Evolutionary conservation across 2,329 filamentous ascomycete species (phyloP), one percentile per base, ranked within the genome.

Genomic region (Tothia fuscella): DNA sequence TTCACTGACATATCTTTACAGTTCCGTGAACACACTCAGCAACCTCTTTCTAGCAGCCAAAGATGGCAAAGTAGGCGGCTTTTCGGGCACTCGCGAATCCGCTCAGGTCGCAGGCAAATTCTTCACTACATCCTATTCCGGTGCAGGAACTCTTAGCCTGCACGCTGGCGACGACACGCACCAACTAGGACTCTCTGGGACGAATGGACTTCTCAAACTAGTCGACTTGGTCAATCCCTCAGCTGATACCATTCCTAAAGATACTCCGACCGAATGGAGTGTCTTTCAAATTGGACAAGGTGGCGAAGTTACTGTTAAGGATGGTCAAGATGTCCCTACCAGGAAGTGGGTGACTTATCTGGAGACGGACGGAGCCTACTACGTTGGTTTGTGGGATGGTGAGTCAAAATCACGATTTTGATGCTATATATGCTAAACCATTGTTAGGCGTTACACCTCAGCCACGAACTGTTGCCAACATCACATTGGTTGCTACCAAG

Each of bases 351-450:
- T 41, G 9, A 38, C 19, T 9, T 41, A 21, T 10, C 12, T 38
- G 38, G 38, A 41, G 6, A 38, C 28, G 28, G 38, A 41, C 38
- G 38, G 38, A 16, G 22, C 17, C 13, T 38, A 38, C 31, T 38
- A 41, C 38, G 38, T 41, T 38, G 38, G 38, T 10, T 17, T 39
- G 10, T 41, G 38, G 38, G 38, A 41, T 41, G 38, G 38, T 35
- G 25, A 9, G 38, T 29, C 9, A 9, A 9, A 9, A 9, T n/a
- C 26, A 9, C n/a, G 9, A 9, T 29, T 9, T n/a, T 29, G 9
- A 9, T 29, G 9, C 26, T 29, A 29, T 9, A 29, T 29, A 9
- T 29, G 26, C 26, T 29, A 29, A 29, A 9, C 9, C 9, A n/a
- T 9, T 29, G 9, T 9, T 29, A 40, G 38, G 38, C 14, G 25